A percentile compares a stretch with the other conserved stretches of the same genome.
Evolutionary conservation across 495 filamentous ascomycete species (phyloP).

Genomic region (Aspergillus conjunctus): DNA sequence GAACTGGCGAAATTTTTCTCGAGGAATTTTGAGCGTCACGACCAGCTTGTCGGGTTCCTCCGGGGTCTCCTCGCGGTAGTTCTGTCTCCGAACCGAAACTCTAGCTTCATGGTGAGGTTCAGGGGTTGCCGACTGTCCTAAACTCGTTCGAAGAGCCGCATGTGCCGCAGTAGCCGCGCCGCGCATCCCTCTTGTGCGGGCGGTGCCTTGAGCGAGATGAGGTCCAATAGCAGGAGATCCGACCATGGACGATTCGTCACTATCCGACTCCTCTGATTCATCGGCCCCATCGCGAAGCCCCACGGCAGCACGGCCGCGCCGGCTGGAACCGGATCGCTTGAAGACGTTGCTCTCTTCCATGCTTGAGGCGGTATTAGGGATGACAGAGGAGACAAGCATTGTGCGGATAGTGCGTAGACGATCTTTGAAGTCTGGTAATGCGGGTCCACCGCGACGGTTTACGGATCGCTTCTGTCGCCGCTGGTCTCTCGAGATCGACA

Average conservation of each 20-base stretch:
- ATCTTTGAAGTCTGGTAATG: conserved; percentile 93
- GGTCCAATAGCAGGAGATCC: conserved; percentile 78
- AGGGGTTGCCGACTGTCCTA: conserved; percentile 87
- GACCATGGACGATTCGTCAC: conserved; percentile 76
- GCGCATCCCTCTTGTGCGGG: conserved; percentile 83
- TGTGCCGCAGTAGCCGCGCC: conserved; percentile 83
- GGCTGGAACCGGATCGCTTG: conserved; percentile 67
- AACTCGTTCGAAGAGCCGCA: conserved; percentile 67
- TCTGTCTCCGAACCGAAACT: conserved; percentile 62
- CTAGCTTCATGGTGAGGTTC: conserved; percentile 76
- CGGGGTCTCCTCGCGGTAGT: conserved; percentile 70
- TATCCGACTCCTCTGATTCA: conserved; percentile 84
- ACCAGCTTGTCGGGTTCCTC: conserved; percentile 64
- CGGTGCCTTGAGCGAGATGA: conserved; percentile 72
- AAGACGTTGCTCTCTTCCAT: conserved; percentile 85
- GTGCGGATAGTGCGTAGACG: conserved; percentile 88
- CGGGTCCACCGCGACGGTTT: conserved; percentile 91
- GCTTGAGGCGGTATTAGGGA: conserved; percentile 79
- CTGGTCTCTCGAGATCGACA: conserved; percentile 90
- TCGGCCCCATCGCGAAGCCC: conserved; percentile 66
- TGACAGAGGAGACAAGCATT: conserved; percentile 82
- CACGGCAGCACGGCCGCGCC: conserved; percentile 46
- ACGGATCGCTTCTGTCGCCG: conserved; percentile 92
- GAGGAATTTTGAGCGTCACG: conserved; percentile 71
- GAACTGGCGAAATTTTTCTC: conserved; percentile 60